Evolutionary conservation across 306 rosid species (phyloP).

Genomic region (Potentilla sterilis): DNA sequence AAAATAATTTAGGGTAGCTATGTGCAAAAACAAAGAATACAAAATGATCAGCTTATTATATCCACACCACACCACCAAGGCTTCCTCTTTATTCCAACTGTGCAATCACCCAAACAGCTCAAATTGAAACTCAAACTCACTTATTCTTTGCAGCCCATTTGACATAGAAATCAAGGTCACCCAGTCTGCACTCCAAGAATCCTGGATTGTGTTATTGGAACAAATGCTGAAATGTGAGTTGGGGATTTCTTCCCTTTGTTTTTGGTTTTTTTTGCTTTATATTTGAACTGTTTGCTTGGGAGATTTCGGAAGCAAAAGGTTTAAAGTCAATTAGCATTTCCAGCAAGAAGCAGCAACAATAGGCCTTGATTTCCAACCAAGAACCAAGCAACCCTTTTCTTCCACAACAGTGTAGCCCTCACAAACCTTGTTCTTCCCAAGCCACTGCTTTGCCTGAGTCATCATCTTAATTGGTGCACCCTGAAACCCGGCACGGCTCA

Average conservation of each 20-base stretch:
- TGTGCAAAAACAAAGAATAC: not conserved
- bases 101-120: conserved; percentile 28
- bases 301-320: not conserved
- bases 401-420: conserved; percentile 72
- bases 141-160: conserved; percentile 22
- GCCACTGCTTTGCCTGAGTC: conserved; percentile 76
- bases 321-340: conserved; percentile 53
- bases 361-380: conserved; percentile 90
- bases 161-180: conserved; percentile 8
- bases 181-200: conserved; percentile 17
- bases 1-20: not conserved
- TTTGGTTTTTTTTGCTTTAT: not conserved
- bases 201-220: conserved; percentile 35
- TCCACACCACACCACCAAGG: conserved; percentile 36
- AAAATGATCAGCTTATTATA: not conserved
- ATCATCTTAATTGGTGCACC: conserved; percentile 61
- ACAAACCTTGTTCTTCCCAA: conserved; percentile 43
- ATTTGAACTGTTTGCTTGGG: not conserved
- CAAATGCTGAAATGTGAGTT: conserved; percentile 8
- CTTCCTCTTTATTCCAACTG: conserved; percentile 44
- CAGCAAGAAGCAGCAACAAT: conserved; percentile 90
- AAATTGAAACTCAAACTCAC: conserved; percentile 30
- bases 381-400: conserved; percentile 84
- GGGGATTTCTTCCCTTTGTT: not conserved
- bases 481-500: conserved; percentile 87